A percentile compares a stretch with the other conserved stretches of the same genome.
These are phyloP conservation scores for Davidsoniella australis DNA, from an alignment of 2,329 filamentous ascomycete species.

Conservation along the genomic window DNA sequence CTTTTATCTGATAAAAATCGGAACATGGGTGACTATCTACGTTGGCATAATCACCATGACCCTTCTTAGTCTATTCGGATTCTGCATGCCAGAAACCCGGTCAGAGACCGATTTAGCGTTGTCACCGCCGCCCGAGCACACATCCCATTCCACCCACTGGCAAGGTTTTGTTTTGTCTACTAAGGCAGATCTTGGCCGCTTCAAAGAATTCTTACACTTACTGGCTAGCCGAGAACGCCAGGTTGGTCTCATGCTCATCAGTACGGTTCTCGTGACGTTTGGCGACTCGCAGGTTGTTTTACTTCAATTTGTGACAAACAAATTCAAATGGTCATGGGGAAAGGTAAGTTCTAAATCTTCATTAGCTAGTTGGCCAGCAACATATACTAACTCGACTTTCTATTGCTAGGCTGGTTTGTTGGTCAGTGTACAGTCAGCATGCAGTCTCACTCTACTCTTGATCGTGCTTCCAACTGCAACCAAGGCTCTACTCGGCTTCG, in stretches of 20 bases:
- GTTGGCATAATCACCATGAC: conserved; percentile 10
- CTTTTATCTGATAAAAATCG: conserved; percentile 13
- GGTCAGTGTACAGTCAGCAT: conserved; percentile 9
- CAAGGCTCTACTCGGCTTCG: neutral
- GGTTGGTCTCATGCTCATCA: conserved; percentile 10
- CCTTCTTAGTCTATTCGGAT: conserved; percentile 6
- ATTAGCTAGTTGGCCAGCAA: neutral
- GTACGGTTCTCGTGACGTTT: conserved; percentile 10
- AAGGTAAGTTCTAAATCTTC: neutral
- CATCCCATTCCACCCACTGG: conserved; percentile 1
- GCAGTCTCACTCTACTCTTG: conserved; percentile 8
- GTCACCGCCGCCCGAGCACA: neutral
- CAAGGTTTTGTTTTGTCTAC: conserved; percentile 9
- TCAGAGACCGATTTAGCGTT: neutral
- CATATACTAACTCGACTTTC: neutral
- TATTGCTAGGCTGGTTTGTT: conserved; percentile 4
- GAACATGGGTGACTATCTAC: conserved; percentile 12
- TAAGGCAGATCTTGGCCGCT: conserved; percentile 1
- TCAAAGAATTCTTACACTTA: conserved; percentile 7
- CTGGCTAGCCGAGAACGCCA: conserved; percentile 7
- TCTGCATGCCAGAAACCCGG: conserved; percentile 13
- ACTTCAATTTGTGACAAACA: conserved; percentile 17
- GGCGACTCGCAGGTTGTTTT: conserved; percentile 13
- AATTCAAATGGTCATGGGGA: conserved; percentile 15
- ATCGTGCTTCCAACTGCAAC: conserved; percentile 7